Evolutionary conservation across 352 stramenopile species (phyloP).

Genomic region (Hyaloperonospora arabidopsidis): DNA sequence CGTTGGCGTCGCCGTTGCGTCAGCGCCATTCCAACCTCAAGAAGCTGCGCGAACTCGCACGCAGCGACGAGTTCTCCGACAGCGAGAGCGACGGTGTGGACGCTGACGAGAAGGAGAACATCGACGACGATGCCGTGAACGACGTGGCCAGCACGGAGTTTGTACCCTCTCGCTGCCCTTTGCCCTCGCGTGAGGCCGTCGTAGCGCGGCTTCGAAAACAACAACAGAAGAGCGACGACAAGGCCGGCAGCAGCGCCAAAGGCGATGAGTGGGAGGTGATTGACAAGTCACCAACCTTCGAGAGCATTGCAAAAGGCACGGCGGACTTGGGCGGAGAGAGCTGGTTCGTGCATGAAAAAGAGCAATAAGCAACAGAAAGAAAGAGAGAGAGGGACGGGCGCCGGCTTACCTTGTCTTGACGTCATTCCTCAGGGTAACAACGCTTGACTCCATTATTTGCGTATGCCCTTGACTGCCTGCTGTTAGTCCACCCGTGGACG

Average conservation of each 20-base stretch:
- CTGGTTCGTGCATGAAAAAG: constrained; percentile 44
- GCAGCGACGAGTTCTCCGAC: constrained; percentile 77
- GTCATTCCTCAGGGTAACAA: constrained; percentile 14
- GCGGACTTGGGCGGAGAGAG: constrained; percentile 42
- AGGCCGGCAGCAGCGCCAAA: constrained; percentile 42
- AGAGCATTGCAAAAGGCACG: constrained; percentile 39
- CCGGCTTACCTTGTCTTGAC: constrained; percentile 3
- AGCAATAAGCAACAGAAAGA: constrained; percentile 16
- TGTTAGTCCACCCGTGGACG: constrained; percentile 34
- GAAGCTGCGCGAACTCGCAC: constrained; percentile 59
- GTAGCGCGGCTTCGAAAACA: constrained; percentile 22
- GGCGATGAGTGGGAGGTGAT: constrained; percentile 70
- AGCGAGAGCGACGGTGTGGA: constrained; percentile 70
- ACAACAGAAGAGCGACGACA: constrained; percentile 25
- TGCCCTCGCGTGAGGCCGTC: constrained; percentile 23
- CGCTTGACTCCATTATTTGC: constrained; percentile 27
- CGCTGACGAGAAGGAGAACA: constrained; percentile 40
- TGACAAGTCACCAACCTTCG: constrained; percentile 71
- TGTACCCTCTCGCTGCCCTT: constrained; percentile 39
- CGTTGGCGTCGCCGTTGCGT: constrained; percentile 37
- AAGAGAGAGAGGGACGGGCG: not conserved
- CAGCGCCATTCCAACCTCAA: constrained; percentile 48
- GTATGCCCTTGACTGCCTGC: constrained; percentile 10
- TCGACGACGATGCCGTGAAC: constrained; percentile 19
- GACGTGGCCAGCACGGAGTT: constrained; percentile 48